These are phyloP conservation scores for Cryptococcus neoformans DNA, from an alignment of 1,284 basidiomycete genomes.

Conservation along the genomic window DNA sequence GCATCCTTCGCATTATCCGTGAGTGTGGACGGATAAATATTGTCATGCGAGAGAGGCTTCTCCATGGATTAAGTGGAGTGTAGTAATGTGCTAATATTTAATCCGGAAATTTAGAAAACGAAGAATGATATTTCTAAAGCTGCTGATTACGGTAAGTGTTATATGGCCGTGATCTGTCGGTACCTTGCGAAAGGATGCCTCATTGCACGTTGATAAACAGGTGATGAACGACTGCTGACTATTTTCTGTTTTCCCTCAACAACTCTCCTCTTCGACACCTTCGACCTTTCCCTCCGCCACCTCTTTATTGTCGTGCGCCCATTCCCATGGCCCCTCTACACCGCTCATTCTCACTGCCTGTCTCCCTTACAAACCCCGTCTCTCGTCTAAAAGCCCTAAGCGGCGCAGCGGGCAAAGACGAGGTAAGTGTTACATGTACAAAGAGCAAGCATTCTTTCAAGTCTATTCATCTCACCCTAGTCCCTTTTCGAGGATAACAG, in stretches of 20 bases:
- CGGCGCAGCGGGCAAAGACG: constrained; percentile 45
- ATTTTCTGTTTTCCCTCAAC: too few relatives aligned
- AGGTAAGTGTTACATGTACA: constrained; percentile 28
- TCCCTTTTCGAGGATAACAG: too few relatives aligned
- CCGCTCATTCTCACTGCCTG: constrained; percentile 43
- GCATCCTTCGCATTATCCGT: constrained; percentile 42
- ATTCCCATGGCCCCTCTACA: constrained; percentile 38
- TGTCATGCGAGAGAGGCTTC: too few relatives aligned
- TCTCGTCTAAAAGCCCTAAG: constrained; percentile 48
- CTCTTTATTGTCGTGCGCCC: neutral
- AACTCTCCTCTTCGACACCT: neutral
- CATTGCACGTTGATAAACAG: too few relatives aligned
- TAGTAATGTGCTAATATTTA: too few relatives aligned
- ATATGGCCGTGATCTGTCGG: neutral
- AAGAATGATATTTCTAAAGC: constrained; percentile 41
- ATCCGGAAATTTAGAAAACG: constrained; percentile 21
- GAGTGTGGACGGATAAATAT: constrained; percentile 8
- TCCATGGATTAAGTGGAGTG: too few relatives aligned
- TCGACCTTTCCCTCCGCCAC: neutral
- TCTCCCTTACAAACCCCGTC: constrained; percentile 39
- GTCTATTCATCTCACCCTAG: too few relatives aligned
- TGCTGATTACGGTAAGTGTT: constrained; percentile 43
- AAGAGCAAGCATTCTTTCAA: too few relatives aligned
- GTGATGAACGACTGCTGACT: too few relatives aligned
- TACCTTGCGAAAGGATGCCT: neutral